phyloP scores from a whole-genome alignment of 2,329 filamentous ascomycete species.

The Cercospora sp. region DNA sequence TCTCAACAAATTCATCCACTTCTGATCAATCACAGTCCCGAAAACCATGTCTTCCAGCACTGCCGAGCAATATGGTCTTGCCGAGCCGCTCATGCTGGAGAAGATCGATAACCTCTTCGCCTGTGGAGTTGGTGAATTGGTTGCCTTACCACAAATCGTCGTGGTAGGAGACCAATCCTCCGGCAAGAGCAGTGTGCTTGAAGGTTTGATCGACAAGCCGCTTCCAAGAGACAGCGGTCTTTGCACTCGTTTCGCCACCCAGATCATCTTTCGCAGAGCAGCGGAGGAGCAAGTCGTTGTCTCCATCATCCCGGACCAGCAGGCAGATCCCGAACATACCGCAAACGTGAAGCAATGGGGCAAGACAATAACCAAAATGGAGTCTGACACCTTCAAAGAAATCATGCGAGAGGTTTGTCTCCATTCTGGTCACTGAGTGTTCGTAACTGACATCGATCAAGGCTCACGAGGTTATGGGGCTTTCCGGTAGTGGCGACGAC shows the following conservation, averaged over 20 bases:
- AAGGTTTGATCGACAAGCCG: conserved; percentile 58
- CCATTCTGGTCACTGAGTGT: too few species aligned
- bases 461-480: not conserved
- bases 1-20: not conserved
- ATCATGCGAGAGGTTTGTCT: conserved; percentile 30
- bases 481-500: conserved; percentile 10
- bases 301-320: conserved; percentile 28
- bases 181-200: conserved; percentile 63
- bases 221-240: conserved; percentile 57
- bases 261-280: conserved; percentile 32
- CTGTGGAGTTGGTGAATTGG: conserved; percentile 44
- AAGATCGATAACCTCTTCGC: conserved; percentile 55
- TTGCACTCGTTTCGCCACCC: conserved; percentile 52
- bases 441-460: not conserved
- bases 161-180: conserved; percentile 63
- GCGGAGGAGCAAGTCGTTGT: conserved; percentile 10
- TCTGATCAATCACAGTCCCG: not conserved
- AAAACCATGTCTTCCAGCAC: not conserved
- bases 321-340: conserved; percentile 9
- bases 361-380: conserved; percentile 17
- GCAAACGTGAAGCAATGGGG: conserved; percentile 11
- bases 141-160: conserved; percentile 43
- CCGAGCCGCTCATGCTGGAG: conserved; percentile 46
- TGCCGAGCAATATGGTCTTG: not conserved
- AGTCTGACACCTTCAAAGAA: conserved; percentile 23